Evolutionary conservation across 768 basidiomycete genomes (phyloP).

Genomic region (Cystobasidium onofrii): DNA sequence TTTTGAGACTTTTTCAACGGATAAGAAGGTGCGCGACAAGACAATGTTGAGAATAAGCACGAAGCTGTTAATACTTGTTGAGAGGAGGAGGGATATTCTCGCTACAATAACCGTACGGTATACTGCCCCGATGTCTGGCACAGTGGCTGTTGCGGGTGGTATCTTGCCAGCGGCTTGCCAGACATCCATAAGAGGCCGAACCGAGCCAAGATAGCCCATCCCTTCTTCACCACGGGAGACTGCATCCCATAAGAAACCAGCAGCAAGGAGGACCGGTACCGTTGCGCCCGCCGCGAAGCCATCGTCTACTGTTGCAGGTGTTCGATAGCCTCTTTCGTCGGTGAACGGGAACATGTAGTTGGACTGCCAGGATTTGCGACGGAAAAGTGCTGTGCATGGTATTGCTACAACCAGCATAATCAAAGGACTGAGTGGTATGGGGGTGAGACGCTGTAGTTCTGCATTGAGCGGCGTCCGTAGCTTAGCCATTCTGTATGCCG

Average conservation of each 20-base stretch:
- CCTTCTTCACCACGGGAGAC: background rate
- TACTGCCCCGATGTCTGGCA: slow-evolving; percentile 30
- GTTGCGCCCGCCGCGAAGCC: slow-evolving; percentile 37
- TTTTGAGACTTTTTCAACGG: slow-evolving; percentile 38
- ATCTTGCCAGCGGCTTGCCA: slow-evolving; percentile 36
- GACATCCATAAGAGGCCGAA: slow-evolving; percentile 35
- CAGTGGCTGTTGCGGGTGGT: background rate
- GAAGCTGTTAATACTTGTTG: slow-evolving; percentile 38
- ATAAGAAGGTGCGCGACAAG: slow-evolving; percentile 36
- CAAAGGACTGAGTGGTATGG: slow-evolving; percentile 34
- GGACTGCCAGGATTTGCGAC: slow-evolving; percentile 16
- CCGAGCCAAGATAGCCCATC: slow-evolving; percentile 30
- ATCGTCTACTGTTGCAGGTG: slow-evolving; percentile 37
- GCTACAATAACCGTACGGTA: slow-evolving; percentile 34
- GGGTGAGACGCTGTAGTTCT: slow-evolving; percentile 16
- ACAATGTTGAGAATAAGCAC: slow-evolving; percentile 38
- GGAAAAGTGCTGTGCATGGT: slow-evolving; percentile 31
- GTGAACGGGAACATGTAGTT: slow-evolving; percentile 42
- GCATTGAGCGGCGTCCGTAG: slow-evolving; percentile 21
- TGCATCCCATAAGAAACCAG: slow-evolving; percentile 39
- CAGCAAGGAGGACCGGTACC: slow-evolving; percentile 38
- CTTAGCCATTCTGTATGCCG: slow-evolving; percentile 34
- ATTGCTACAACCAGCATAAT: slow-evolving; percentile 19
- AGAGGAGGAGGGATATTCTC: slow-evolving; percentile 39
- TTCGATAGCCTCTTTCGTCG: slow-evolving; percentile 41